Evolutionary conservation across 2,329 filamentous ascomycete genomes (phyloP).

Genomic region (Penicillium sp.): DNA sequence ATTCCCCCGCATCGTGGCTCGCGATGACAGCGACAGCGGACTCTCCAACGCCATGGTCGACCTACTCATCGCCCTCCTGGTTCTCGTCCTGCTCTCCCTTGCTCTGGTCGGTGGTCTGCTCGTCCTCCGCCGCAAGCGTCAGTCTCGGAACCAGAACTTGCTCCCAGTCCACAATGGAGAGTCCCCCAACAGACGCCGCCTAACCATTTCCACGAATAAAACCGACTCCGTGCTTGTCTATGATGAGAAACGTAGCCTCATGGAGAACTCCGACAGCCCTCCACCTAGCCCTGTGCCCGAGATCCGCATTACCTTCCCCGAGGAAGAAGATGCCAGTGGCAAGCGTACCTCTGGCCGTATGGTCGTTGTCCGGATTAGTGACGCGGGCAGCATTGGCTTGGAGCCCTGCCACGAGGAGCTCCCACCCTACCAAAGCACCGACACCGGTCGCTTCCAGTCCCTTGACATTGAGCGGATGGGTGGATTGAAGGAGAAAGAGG

Average conservation of each 20-base stretch:
- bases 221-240: constrained; percentile 73
- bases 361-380: constrained; percentile 86
- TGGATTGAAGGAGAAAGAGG: constrained; percentile 85
- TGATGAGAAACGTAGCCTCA: constrained; percentile 75
- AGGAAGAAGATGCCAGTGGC: constrained; percentile 77
- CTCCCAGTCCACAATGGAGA: constrained; percentile 68
- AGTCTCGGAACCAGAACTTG: constrained; percentile 52
- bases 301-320: constrained; percentile 97
- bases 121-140: constrained; percentile 68
- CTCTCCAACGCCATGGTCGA: constrained; percentile 66
- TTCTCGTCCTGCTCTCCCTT: constrained; percentile 72
- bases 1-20: constrained; percentile 51
- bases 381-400: constrained; percentile 78
- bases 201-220: constrained; percentile 60
- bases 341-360: constrained; percentile 81
- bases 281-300: constrained; percentile 85
- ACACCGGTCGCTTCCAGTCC: constrained; percentile 79
- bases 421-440: constrained; percentile 84
- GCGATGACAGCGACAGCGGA: constrained; percentile 49
- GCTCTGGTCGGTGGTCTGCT: constrained; percentile 67
- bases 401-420: constrained; percentile 79
- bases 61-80: constrained; percentile 75
- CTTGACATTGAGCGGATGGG: constrained; percentile 94
- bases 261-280: constrained; percentile 71
- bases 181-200: constrained; percentile 55